These are phyloP conservation scores for Termitomyces sp. DNA, from an alignment of 768 basidiomycete species.

Conservation along the genomic window DNA sequence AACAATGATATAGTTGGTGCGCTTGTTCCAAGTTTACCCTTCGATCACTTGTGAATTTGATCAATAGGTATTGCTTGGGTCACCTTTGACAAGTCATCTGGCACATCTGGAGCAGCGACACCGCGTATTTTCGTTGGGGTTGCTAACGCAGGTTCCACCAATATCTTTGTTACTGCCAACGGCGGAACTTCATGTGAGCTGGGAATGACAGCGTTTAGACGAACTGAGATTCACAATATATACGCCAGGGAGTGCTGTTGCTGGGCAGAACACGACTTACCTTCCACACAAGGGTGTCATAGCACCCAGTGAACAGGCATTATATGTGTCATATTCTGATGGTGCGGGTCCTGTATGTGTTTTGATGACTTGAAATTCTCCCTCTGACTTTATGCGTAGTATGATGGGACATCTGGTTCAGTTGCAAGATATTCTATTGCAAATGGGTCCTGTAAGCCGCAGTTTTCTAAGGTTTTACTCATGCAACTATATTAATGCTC, in stretches of 20 bases:
- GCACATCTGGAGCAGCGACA: conserved; percentile 44
- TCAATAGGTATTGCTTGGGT: conserved; percentile 49
- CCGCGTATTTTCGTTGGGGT: conserved; percentile 67
- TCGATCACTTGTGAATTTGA: not conserved
- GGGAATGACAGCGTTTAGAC: not conserved
- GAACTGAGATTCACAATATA: not conserved
- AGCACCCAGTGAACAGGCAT: conserved; percentile 46
- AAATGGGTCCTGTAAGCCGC: conserved; percentile 35
- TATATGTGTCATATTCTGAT: conserved; percentile 59
- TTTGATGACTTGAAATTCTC: not conserved
- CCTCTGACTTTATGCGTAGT: conserved; percentile 21
- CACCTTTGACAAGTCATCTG: conserved; percentile 57
- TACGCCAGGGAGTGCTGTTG: conserved; percentile 44
- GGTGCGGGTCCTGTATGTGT: conserved; percentile 49
- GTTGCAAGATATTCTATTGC: conserved; percentile 49
- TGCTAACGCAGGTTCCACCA: conserved; percentile 46
- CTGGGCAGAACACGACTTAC: conserved; percentile 52
- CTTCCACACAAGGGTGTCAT: conserved; percentile 65
- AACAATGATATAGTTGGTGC: conserved; percentile 33
- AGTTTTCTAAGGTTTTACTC: not conserved
- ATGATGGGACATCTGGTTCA: conserved; percentile 49
- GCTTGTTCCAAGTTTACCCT: not conserved
- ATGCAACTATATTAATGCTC: not conserved
- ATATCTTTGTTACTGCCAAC: conserved; percentile 51
- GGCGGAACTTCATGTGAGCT: conserved; percentile 50